These are phyloP conservation scores for Coniferiporia weirii DNA, from an alignment of 1,284 basidiomycete species.

Conservation along the genomic window DNA sequence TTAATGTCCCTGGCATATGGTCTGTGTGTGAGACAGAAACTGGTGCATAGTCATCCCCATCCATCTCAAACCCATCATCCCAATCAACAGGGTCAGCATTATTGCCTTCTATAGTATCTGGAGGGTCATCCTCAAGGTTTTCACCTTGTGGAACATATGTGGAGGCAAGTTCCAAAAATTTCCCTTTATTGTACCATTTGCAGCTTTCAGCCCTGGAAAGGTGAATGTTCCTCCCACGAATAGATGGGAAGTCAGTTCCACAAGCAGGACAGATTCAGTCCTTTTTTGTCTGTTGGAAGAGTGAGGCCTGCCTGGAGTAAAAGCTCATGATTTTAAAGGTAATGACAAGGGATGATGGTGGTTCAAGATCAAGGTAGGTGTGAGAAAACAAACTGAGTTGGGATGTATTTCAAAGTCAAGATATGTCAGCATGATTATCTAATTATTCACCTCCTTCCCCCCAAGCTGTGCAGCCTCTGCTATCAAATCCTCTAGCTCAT, in stretches of 20 bases:
- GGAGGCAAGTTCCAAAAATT: neutral
- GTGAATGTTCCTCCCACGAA: conserved; percentile 1
- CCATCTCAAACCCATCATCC: neutral
- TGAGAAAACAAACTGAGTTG: neutral
- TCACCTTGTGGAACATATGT: neutral
- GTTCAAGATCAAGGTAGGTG: neutral
- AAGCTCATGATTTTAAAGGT: neutral
- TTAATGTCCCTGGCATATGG: too few species aligned
- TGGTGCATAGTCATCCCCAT: neutral
- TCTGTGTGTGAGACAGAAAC: too few species aligned
- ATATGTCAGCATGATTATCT: neutral
- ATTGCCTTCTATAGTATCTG: neutral
- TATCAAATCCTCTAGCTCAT: neutral
- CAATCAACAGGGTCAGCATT: neutral
- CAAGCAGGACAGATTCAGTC: conserved; percentile 8
- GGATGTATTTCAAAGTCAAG: neutral
- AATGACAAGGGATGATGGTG: neutral
- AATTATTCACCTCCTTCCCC: neutral
- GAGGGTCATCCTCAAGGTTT: neutral
- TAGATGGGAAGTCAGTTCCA: neutral
- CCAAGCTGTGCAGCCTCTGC: neutral
- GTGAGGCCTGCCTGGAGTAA: neutral
- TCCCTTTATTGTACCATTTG: conserved; percentile 11
- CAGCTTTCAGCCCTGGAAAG: conserved; percentile 3
- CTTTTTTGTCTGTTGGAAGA: neutral